Percentiles rank a stretch among this genome's conserved stretches.
These are phyloP conservation scores for Tritrichomonas foetus DNA, from an alignment of 208 protist genomes.

Conservation along the genomic window DNA sequence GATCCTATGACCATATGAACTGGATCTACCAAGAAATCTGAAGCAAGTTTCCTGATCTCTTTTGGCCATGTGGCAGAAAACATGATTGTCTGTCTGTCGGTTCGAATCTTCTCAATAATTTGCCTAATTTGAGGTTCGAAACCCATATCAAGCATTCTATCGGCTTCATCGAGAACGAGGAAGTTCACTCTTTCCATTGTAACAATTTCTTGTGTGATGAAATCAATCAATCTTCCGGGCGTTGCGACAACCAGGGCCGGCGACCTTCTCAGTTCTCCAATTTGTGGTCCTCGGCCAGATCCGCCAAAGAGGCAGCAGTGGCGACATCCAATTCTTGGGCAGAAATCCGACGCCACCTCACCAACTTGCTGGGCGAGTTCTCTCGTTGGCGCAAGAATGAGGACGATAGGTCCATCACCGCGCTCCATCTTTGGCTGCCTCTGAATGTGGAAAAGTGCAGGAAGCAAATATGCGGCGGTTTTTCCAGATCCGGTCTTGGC, in stretches of 20 bases:
- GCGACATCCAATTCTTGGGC: background rate
- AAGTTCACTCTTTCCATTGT: constrained; percentile 70
- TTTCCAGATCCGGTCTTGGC: constrained; percentile 75
- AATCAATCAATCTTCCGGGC: constrained; percentile 78
- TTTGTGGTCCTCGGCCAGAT: constrained; percentile 62
- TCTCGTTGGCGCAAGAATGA: constrained; percentile 71
- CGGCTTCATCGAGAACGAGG: constrained; percentile 94
- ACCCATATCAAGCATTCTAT: constrained; percentile 85
- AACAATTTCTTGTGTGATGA: constrained; percentile 64
- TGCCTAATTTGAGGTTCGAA: constrained; percentile 62
- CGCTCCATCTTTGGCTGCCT: constrained; percentile 53
- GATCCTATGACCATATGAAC: constrained; percentile 77
- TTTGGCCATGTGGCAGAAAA: constrained; percentile 63
- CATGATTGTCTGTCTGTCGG: constrained; percentile 56
- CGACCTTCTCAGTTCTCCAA: constrained; percentile 58
- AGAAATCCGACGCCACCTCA: constrained; percentile 44
- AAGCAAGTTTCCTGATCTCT: constrained; percentile 90
- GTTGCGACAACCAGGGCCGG: constrained; percentile 73
- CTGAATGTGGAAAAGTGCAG: constrained; percentile 65
- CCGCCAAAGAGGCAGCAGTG: constrained; percentile 65
- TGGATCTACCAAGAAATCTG: constrained; percentile 71
- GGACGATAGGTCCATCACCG: constrained; percentile 69
- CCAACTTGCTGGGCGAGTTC: constrained; percentile 70
- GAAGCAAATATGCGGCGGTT: constrained; percentile 64
- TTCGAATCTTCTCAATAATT: constrained; percentile 53